Conservation (phyloP, 2,329 filamentous ascomycete genomes). For the Phaeosphaeriaceae sp. region DNA sequence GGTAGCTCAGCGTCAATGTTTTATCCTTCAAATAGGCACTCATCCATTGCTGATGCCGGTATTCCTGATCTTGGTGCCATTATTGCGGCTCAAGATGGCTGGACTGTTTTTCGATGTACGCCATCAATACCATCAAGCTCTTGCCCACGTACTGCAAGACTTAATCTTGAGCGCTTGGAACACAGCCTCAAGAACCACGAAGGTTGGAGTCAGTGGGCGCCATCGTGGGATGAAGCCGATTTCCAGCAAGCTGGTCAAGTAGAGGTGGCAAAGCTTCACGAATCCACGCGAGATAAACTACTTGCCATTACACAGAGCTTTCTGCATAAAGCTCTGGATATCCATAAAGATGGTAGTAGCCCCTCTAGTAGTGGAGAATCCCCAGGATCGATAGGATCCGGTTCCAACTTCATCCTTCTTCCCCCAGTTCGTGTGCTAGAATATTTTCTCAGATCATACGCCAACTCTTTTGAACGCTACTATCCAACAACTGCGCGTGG, state of each 20-base stretch:
- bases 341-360: conserved; percentile 62
- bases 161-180: conserved; percentile 60
- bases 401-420: conserved; percentile 68
- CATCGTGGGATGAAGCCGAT: conserved; percentile 57
- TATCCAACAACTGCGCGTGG: conserved; percentile 68
- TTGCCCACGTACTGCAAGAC: conserved; percentile 58
- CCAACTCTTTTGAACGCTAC: conserved; percentile 70
- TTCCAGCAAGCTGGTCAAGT: conserved; percentile 55
- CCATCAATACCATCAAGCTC: conserved; percentile 56
- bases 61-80: conserved; percentile 56
- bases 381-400: conserved; percentile 54
- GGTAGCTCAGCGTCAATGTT: conserved; percentile 52
- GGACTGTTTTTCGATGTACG: conserved; percentile 61
- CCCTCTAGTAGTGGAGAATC: conserved; percentile 53
- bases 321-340: conserved; percentile 72
- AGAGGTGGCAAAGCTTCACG: conserved; percentile 57
- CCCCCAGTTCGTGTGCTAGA: conserved; percentile 71
- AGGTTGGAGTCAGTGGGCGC: conserved; percentile 59
- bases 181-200: conserved; percentile 59
- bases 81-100: conserved; percentile 58
- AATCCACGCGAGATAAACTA: conserved; percentile 69
- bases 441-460: conserved; percentile 70
- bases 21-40: conserved; percentile 49
- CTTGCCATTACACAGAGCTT: conserved; percentile 75
- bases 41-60: conserved; percentile 47